Percentiles rank a stretch among this genome's conserved stretches.
These are phyloP conservation scores for Dendrobium officinale DNA, from an alignment of 106 monocot species.

Conservation along the genomic window DNA sequence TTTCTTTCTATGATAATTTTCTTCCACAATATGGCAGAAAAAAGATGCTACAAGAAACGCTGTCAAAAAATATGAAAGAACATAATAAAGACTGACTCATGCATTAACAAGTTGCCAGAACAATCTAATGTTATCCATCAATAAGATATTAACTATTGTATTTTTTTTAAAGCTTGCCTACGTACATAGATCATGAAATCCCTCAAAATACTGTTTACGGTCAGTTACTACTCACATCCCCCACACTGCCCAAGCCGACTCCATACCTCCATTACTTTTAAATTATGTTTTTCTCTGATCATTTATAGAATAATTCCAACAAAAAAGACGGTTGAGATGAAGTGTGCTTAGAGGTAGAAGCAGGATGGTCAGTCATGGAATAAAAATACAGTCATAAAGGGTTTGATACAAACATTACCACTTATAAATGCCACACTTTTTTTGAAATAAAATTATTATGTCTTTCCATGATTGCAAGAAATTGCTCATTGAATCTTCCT, in stretches of 20 bases:
- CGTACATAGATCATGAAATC: constrained; percentile 3
- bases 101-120: not conserved
- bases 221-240: not conserved
- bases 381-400: not conserved
- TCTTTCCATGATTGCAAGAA: not conserved
- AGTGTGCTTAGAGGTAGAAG: not conserved
- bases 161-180: not conserved
- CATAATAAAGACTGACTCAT: not conserved
- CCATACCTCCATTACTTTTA: not conserved
- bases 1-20: not conserved
- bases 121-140: not conserved
- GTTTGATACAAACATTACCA: constrained; percentile 1
- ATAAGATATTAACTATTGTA: not conserved
- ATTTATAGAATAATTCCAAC: not conserved
- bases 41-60: not conserved
- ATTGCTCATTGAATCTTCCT: not conserved
- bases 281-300: not conserved
- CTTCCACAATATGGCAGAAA: not conserved
- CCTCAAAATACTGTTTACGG: not conserved
- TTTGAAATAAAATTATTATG: not conserved
- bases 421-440: not conserved
- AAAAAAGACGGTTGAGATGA: not conserved
- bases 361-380: not conserved
- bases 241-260: not conserved
- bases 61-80: not conserved